Conservation (phyloP, 164 flowering plant species). For the Buxus sempervirens region DNA sequence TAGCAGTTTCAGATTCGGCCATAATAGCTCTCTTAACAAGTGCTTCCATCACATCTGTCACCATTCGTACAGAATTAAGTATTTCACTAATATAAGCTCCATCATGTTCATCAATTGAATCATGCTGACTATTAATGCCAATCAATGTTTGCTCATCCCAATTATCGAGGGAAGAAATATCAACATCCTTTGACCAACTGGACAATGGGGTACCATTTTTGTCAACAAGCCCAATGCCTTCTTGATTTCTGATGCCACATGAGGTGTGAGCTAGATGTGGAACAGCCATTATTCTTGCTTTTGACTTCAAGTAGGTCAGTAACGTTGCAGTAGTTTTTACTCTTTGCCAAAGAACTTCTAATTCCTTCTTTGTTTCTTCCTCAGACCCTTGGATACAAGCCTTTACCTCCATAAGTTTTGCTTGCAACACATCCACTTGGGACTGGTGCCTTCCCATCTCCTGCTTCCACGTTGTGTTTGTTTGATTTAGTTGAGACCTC, state of each 20-base stretch:
- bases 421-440: conserved; percentile 58
- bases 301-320: conserved; percentile 73
- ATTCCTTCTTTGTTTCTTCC: conserved; percentile 55
- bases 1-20: conserved; percentile 82
- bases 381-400: conserved; percentile 55
- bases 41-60: conserved; percentile 79
- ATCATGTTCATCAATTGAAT: conserved; percentile 59
- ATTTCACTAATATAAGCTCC: conserved; percentile 59
- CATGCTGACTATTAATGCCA: conserved; percentile 32
- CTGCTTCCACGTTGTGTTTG: conserved; percentile 50
- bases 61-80: conserved; percentile 70
- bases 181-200: conserved; percentile 62
- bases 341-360: conserved; percentile 76
- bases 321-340: conserved; percentile 70
- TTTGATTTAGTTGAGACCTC: conserved; percentile 40
- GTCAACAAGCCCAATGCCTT: conserved; percentile 79
- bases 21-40: conserved; percentile 77
- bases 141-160: conserved; percentile 48
- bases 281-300: conserved; percentile 64
- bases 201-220: conserved; percentile 60
- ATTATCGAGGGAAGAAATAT: conserved; percentile 53
- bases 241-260: conserved; percentile 66
- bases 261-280: conserved; percentile 75
- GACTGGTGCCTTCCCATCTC: conserved; percentile 57
- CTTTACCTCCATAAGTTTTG: conserved; percentile 59